Evolutionary conservation across 148 eudicot species (phyloP), one percentile per base, ranked within the genome.

Genomic region (Mesembryanthemum crystallinum): DNA sequence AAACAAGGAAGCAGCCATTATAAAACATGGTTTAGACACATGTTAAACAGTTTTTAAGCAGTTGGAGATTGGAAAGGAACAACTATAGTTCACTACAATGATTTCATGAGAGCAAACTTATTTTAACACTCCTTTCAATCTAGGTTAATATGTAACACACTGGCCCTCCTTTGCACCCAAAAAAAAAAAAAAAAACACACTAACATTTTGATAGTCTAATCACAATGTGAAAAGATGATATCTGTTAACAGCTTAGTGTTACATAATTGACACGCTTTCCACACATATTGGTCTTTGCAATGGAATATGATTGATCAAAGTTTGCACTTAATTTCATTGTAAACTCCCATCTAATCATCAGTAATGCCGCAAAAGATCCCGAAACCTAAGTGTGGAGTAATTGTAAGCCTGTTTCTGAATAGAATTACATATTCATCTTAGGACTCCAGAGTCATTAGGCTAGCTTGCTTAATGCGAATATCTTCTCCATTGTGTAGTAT

Each of bases 401-500:
- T 3, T 10, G 52, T 47, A 14, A 47, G 17, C 52, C 52, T 47
- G 52, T 3, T 47, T 47, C 12, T 13, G 55, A 49, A 15, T 49
- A 49, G 55, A 17, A 49, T 12, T 49, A 17, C 55, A 8, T 3
- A 8, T 0, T 3, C 55, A 12, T 23, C n/a, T 54, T 54, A 18
- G 24, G 7, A 18, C 59, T 17, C 20, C 24, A n/a, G n/a, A 54
- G 59, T 54, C 51, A 25, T 43, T 15, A 3, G 25, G 71, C 32
- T 45, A 14, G 2, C 21, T 67, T 49, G 24, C 29, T 30, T 33
- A 17, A 69, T 61, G 51, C 73, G 29, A 47, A 52, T 57, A 28
- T 76, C 64, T 32, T 65, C 58, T 73, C 23, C 17, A 33, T 74
- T 79, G 13, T 72, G 84, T 86, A 79, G 83, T 42, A 86, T 86